Base-by-base conservation (phyloP, 371 early-diverging fungal species). In the Syncephalastrum monosporum region DNA sequence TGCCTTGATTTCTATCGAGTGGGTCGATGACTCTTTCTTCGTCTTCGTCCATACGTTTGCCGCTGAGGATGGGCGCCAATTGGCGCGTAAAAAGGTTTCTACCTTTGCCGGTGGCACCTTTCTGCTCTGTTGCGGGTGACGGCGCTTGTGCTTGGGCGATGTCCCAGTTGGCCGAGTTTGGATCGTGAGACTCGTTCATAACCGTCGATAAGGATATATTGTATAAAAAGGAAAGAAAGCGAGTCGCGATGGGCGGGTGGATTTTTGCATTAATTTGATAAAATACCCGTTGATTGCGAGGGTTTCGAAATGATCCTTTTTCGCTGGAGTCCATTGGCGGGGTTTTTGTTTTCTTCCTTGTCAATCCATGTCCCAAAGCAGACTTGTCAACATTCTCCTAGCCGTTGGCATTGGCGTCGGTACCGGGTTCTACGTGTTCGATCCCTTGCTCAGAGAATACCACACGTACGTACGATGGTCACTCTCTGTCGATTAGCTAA, bases 381-480 rank as follows among this genome's bases (percentile, higher is more conserved):
- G 59, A 53, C 29, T 70, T 3, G 52, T 62, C 8, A 65, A 71
- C 51, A 21, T 73, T 3, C 53, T 67, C 7, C 42, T 73, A 2
- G 75, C 75, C 25, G 56, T 69, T 47, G 79, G 70, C 21, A 59
- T 79, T 42, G 79, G 79, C 50, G 60, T 79, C 8, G 74, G 62
- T 14, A 79, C 79, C 1, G 75, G 79, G 23, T 44, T 69, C 10
- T 79, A 79, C 53, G 69, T 75, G 0, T 79, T 75, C 42, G 66
- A 75, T 15, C 79, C 79, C 24, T 58, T 79, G 25, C 57, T 79
- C 38, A 65, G 63, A 44, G 72, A 79, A 65, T 79, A 75, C 25
- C 70, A 79, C 56, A 53, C 54, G 79, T 70, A 67, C 68, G 67
- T 50, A 53, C 16, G 14, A 53, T 16, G 41, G 42, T 0, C 42